A percentile compares a stretch with the other conserved stretches of the same genome.
Evolutionary conservation across 768 basidiomycete species (phyloP).

Genomic region (Crucibulum laeve): DNA sequence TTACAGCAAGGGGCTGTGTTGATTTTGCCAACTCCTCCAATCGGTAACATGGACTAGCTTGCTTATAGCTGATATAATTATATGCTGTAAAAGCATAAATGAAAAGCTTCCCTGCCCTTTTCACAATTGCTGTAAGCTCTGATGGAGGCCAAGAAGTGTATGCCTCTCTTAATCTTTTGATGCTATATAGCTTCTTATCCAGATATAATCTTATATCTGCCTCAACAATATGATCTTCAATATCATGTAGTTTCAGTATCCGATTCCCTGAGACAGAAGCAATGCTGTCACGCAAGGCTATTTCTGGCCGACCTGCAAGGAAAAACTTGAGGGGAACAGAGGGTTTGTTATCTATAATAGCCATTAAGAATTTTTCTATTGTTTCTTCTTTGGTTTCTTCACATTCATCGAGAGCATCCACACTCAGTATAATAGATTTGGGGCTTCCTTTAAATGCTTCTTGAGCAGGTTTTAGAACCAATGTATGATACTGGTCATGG

Average conservation of each 20-base stretch:
- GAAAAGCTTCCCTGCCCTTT: background rate
- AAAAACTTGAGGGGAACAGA: background rate
- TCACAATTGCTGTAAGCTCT: background rate
- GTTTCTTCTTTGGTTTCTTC: no score
- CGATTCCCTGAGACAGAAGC: background rate
- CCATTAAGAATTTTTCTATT: background rate
- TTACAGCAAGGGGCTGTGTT: background rate
- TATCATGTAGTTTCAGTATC: background rate
- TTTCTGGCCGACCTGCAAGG: background rate
- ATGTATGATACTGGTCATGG: background rate
- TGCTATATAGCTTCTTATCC: background rate
- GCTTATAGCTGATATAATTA: background rate
- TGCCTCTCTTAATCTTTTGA: background rate
- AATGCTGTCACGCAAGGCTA: background rate
- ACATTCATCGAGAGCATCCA: conserved; percentile 22
- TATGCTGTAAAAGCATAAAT: background rate
- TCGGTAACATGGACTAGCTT: background rate
- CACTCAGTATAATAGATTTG: background rate
- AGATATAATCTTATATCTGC: background rate
- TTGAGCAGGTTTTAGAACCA: background rate
- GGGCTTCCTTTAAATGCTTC: background rate
- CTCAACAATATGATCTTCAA: background rate
- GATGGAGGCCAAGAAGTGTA: background rate
- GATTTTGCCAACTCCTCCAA: background rate
- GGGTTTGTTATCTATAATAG: background rate